Conservation (phyloP, 2,329 filamentous ascomycete species). For the Bipolaris victoriae region DNA sequence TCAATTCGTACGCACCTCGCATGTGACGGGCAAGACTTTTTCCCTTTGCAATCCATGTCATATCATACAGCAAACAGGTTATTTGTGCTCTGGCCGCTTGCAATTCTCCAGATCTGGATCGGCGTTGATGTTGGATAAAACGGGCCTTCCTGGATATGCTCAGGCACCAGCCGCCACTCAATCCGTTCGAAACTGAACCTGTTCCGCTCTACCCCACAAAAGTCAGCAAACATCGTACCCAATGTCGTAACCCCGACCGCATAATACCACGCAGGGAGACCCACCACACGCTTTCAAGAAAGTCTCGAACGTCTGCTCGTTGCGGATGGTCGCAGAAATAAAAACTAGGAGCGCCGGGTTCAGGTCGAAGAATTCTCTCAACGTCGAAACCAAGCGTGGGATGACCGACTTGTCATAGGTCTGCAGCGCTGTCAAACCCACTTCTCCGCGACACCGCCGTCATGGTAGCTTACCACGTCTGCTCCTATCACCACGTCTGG, state of each 20-base stretch:
- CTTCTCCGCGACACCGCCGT: slow-evolving; percentile 13
- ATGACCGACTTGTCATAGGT: slow-evolving; percentile 74
- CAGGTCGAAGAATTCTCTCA: slow-evolving; percentile 66
- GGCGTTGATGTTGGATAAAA: slow-evolving; percentile 68
- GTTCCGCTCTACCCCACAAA: slow-evolving; percentile 50
- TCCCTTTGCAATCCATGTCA: slow-evolving; percentile 20
- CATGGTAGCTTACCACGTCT: slow-evolving; percentile 63
- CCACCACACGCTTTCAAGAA: slow-evolving; percentile 67
- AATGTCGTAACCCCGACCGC: slow-evolving; percentile 25
- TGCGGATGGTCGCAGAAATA: slow-evolving; percentile 74
- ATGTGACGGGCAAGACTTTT: slow-evolving; percentile 28
- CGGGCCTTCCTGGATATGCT: slow-evolving; percentile 62
- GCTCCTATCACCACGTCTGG: slow-evolving; percentile 73
- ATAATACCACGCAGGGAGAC: slow-evolving; percentile 44
- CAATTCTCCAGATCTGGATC: slow-evolving; percentile 63
- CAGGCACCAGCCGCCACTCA: slow-evolving; percentile 39
- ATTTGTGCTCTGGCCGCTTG: slow-evolving; percentile 25
- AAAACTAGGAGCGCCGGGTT: slow-evolving; percentile 65
- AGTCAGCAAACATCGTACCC: slow-evolving; percentile 40
- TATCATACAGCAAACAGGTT: slow-evolving; percentile 39
- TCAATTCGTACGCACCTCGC: slow-evolving; percentile 22
- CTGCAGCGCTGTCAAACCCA: slow-evolving; percentile 43
- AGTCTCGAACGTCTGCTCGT: slow-evolving; percentile 68
- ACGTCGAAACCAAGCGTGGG: slow-evolving; percentile 67
- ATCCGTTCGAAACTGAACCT: slow-evolving; percentile 43